phyloP scores from a whole-genome alignment of 1,284 basidiomycete species.

The Polyporus tsugae region DNA sequence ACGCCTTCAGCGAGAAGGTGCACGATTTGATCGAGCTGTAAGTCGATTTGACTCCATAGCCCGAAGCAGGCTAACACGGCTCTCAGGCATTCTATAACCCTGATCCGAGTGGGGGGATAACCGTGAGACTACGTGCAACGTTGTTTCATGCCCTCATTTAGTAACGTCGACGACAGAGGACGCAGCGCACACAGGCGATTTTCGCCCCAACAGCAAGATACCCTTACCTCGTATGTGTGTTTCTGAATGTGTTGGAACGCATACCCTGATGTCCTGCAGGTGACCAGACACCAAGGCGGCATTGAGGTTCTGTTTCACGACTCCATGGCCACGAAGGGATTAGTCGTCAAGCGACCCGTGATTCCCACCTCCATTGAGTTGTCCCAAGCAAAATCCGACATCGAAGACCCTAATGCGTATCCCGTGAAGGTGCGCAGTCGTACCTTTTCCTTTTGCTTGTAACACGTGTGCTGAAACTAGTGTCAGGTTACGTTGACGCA shows the following conservation, averaged over 20 bases:
- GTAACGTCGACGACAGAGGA: conserved; percentile 52
- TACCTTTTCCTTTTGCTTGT: background rate
- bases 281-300: conserved; percentile 76
- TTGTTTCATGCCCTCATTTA: background rate
- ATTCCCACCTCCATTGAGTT: conserved; percentile 63
- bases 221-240: conserved; percentile 62
- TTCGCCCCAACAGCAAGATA: conserved; percentile 54
- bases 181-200: conserved; percentile 33
- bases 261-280: conserved; percentile 44
- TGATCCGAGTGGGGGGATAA: conserved; percentile 62
- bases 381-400: conserved; percentile 49
- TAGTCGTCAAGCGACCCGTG: conserved; percentile 65
- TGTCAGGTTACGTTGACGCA: conserved; percentile 48
- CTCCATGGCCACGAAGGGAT: conserved; percentile 57
- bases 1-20: conserved; percentile 67
- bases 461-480: background rate
- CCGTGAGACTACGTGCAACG: conserved; percentile 46
- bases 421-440: conserved; percentile 60
- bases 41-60: conserved; percentile 32
- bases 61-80: background rate
- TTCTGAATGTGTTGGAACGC: background rate
- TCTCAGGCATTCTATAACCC: conserved; percentile 79
- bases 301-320: conserved; percentile 78
- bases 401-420: conserved; percentile 55
- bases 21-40: conserved; percentile 74